Evolutionary conservation across 352 stramenopile genomes (phyloP).

Genomic region (Peronosclerospora sorghi): DNA sequence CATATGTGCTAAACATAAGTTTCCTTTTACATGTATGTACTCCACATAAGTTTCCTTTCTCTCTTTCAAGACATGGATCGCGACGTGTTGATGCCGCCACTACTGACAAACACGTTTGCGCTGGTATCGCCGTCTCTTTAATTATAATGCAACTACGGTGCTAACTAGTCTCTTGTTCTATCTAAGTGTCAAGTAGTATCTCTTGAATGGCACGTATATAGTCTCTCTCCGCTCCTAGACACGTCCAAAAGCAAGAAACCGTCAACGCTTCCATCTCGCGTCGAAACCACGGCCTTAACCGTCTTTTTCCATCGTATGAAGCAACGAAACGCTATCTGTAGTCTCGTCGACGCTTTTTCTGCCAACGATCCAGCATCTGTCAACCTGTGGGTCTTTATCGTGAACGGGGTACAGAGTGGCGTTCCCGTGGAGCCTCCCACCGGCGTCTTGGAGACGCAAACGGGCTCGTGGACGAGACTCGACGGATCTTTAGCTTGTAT

Average conservation of each 20-base stretch:
- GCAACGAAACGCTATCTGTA: slow-evolving; percentile 29
- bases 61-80: slow-evolving; percentile 36
- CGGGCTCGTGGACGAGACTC: slow-evolving; percentile 8
- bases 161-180: slow-evolving; percentile 5
- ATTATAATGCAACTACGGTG: background rate
- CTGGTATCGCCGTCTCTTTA: slow-evolving; percentile 23
- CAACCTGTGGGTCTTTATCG: slow-evolving; percentile 44
- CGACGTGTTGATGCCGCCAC: slow-evolving; percentile 2
- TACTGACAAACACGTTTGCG: slow-evolving; percentile 33
- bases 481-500: slow-evolving; percentile 3
- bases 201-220: slow-evolving; percentile 46
- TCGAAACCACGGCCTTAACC: slow-evolving; percentile 13
- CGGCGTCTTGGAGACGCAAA: slow-evolving; percentile 17
- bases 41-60: too few relatives aligned
- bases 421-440: slow-evolving; percentile 22
- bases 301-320: slow-evolving; percentile 26
- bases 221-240: slow-evolving; percentile 1
- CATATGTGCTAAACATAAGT: too few relatives aligned
- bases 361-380: background rate
- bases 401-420: slow-evolving; percentile 23
- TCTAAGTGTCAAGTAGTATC: slow-evolving; percentile 31
- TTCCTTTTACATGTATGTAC: too few relatives aligned
- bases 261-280: background rate
- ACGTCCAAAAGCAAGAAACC: slow-evolving; percentile 4
- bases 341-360: slow-evolving; percentile 5